Percentiles rank a stretch among this genome's conserved stretches.
These are phyloP conservation scores for Papilionanthe hybrid DNA, from an alignment of 116 monocot species.

Conservation along the genomic window DNA sequence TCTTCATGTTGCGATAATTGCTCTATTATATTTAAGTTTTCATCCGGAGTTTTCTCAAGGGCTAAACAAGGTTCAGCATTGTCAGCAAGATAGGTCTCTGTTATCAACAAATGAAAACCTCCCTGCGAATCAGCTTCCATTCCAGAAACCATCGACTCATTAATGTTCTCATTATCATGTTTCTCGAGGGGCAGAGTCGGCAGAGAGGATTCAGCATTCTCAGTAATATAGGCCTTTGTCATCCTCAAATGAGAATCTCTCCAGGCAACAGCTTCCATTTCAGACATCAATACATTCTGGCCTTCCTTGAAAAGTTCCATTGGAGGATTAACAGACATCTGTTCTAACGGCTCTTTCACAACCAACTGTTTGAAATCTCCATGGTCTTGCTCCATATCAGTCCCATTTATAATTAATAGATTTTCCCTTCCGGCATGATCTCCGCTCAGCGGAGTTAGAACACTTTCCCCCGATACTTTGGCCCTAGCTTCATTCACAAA, in stretches of 20 bases:
- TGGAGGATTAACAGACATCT: neutral
- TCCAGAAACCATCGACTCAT: too few species aligned
- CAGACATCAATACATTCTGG: too few species aligned
- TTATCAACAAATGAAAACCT: neutral
- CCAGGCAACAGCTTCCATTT: neutral
- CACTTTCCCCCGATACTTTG: constrained; percentile 5
- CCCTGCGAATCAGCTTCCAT: neutral
- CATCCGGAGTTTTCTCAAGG: neutral
- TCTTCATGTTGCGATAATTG: constrained; percentile 7
- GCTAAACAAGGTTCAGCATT: neutral
- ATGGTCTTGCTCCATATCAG: constrained; percentile 11
- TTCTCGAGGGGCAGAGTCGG: neutral
- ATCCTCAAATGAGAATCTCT: neutral
- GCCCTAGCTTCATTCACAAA: constrained; percentile 14
- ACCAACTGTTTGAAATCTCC: constrained; percentile 12
- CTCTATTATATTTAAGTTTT: constrained; percentile 3
- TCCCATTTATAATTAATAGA: constrained; percentile 4
- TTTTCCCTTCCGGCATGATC: constrained; percentile 17
- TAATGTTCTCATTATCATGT: constrained; percentile 11
- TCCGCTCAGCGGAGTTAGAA: constrained; percentile 1
- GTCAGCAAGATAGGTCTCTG: neutral
- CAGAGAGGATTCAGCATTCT: neutral
- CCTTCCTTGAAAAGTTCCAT: neutral
- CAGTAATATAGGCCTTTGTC: neutral
- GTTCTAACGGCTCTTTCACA: constrained; percentile 14